These are phyloP conservation scores for Cladophialophora bantiana DNA, from an alignment of 2,329 filamentous ascomycete genomes.

Conservation along the genomic window DNA sequence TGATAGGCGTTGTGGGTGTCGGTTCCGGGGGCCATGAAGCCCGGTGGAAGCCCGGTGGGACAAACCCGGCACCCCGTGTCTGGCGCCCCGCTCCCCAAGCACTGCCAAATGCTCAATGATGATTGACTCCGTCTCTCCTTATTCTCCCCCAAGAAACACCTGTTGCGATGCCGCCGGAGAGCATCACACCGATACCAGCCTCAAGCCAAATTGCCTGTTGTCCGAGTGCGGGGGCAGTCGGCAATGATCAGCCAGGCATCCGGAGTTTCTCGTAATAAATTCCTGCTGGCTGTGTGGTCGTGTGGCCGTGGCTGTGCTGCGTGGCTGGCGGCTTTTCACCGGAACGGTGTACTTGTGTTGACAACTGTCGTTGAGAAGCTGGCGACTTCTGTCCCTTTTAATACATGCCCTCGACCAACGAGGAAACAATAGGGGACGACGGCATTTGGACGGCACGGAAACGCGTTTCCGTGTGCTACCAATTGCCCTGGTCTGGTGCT, in stretches of 20 bases:
- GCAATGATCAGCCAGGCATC: background rate
- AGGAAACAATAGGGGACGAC: too few species aligned
- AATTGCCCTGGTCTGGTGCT: background rate
- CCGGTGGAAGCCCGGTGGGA: conserved; percentile 6
- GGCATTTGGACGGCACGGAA: background rate
- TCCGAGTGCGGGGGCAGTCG: conserved; percentile 1
- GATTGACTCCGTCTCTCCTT: background rate
- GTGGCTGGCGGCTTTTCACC: background rate
- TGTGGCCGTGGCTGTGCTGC: too few species aligned
- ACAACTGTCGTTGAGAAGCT: background rate
- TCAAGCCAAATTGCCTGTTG: background rate
- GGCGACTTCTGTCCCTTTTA: background rate
- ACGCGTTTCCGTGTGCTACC: background rate
- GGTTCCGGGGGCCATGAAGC: background rate
- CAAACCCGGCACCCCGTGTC: background rate
- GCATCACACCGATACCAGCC: background rate
- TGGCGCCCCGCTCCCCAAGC: background rate
- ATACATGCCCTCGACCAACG: background rate
- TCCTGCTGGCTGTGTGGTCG: too few species aligned
- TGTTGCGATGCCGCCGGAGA: too few species aligned
- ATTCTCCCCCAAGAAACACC: too few species aligned
- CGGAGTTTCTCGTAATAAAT: too few species aligned
- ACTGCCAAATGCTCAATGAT: background rate
- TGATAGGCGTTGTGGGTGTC: background rate
- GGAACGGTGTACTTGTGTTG: too few species aligned